Percentiles rank a stretch among this genome's conserved stretches.
These are phyloP conservation scores for Taiozyma onychis DNA, from an alignment of 1,139 yeast species.

Conservation along the genomic window DNA sequence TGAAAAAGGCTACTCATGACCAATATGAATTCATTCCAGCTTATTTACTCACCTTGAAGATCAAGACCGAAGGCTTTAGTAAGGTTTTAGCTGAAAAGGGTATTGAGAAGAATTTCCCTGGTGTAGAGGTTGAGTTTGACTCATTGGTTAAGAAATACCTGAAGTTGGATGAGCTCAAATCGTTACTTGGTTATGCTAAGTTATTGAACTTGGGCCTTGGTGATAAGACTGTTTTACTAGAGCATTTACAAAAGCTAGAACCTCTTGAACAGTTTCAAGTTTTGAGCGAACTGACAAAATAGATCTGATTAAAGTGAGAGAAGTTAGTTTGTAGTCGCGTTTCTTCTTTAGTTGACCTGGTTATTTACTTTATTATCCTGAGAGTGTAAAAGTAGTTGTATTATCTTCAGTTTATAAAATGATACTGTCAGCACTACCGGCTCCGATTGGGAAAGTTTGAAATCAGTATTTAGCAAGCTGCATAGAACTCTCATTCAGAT, in stretches of 20 bases:
- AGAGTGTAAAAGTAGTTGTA: too few relatives aligned
- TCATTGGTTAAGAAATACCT: constrained; percentile 13
- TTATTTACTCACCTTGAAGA: constrained; percentile 16
- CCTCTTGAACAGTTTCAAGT: constrained; percentile 16
- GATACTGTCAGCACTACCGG: too few relatives aligned
- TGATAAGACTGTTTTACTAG: constrained; percentile 8
- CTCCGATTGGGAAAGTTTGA: too few relatives aligned
- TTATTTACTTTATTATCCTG: background rate
- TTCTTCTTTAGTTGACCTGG: background rate
- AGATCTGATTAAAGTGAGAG: background rate
- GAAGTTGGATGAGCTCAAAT: constrained; percentile 6
- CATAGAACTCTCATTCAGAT: background rate
- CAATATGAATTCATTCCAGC: constrained; percentile 14
- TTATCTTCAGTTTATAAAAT: too few relatives aligned
- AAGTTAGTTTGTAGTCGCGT: too few relatives aligned
- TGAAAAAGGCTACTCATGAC: constrained; percentile 15
- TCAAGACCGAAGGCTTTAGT: constrained; percentile 23
- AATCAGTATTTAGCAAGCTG: too few relatives aligned
- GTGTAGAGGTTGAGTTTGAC: constrained; percentile 12
- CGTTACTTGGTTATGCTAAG: constrained; percentile 14
- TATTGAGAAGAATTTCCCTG: constrained; percentile 26
- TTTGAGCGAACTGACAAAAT: background rate
- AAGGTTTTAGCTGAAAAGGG: constrained; percentile 32
- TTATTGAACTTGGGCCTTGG: constrained; percentile 13
- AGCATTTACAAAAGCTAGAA: constrained; percentile 9